Evolutionary conservation across 176 grass and related monocot genomes (phyloP).

Genomic region (Thinopyrum elongatum): DNA sequence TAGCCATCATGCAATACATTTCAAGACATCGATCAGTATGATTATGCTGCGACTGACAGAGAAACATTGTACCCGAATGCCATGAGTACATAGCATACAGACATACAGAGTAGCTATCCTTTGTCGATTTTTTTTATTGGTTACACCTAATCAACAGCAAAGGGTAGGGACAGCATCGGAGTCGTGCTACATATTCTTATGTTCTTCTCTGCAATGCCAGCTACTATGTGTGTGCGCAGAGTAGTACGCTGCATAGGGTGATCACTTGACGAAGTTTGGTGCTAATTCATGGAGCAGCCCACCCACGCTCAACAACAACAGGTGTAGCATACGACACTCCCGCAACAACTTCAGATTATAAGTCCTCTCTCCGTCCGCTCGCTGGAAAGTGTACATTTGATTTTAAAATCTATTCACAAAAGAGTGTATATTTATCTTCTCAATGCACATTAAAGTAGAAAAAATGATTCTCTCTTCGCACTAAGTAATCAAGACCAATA

Average conservation of each 20-base stretch:
- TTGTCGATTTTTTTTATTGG: no score
- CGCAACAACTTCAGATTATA: background rate
- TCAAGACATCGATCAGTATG: background rate
- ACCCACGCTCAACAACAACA: background rate
- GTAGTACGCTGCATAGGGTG: background rate
- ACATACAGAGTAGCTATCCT: background rate
- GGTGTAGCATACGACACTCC: background rate
- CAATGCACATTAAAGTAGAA: no score
- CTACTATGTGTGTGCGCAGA: background rate
- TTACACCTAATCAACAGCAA: background rate
- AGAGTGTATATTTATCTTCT: no score
- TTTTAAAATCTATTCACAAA: no score
- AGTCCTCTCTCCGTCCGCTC: no score
- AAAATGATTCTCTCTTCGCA: no score
- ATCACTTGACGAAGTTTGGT: constrained; percentile 15
- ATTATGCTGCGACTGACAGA: background rate
- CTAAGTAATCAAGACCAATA: no score
- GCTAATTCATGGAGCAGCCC: background rate
- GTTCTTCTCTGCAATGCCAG: background rate
- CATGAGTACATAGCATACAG: background rate
- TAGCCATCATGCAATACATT: background rate
- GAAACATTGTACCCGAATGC: background rate
- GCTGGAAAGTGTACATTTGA: no score
- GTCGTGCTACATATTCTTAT: background rate
- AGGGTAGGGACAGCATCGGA: background rate